Conservation (phyloP, 148 eudicot genomes). For the Persicaria tinctoria region DNA sequence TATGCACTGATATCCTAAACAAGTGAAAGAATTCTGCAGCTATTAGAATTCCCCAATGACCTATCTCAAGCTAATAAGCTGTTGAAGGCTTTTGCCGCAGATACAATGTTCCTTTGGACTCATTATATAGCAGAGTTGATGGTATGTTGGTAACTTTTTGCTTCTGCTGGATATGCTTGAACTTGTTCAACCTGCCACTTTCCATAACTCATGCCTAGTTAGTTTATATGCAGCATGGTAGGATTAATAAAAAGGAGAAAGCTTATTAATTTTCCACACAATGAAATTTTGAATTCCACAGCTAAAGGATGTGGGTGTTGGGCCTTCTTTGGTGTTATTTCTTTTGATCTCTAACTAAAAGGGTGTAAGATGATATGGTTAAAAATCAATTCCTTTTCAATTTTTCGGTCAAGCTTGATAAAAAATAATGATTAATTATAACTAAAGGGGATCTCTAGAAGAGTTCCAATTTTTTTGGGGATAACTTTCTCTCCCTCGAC, state of each 20-base stretch:
- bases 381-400: neutral
- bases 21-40: neutral
- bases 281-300: conserved; percentile 1
- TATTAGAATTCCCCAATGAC: neutral
- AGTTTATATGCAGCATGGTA: neutral
- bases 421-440: too few species aligned
- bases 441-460: neutral
- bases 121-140: conserved; percentile 62
- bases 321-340: neutral
- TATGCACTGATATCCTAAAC: too few species aligned
- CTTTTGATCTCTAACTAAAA: neutral
- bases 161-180: neutral
- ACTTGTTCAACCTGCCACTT: neutral
- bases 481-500: neutral
- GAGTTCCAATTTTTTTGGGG: neutral
- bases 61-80: conserved; percentile 25
- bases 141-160: conserved; percentile 37
- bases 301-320: neutral
- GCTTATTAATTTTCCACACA: neutral
- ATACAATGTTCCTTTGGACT: conserved; percentile 49
- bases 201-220: neutral
- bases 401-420: too few species aligned
- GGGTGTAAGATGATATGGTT: neutral
- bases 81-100: conserved; percentile 97
- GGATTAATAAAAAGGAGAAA: neutral